Base-by-base conservation (phyloP, 768 basidiomycete species). In the Cystoderma amianthinum region DNA sequence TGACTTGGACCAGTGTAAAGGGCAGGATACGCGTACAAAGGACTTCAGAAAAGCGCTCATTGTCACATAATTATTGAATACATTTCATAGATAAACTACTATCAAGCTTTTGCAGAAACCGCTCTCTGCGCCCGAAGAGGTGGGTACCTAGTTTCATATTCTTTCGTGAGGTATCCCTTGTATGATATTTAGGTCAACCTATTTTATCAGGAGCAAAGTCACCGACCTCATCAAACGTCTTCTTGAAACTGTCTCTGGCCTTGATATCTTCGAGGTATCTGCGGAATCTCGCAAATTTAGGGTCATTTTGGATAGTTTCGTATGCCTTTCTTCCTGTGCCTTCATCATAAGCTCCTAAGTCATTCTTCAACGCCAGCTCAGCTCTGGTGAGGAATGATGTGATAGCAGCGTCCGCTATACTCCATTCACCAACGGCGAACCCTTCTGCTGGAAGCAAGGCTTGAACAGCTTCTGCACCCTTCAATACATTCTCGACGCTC, bases 381-480 rank as follows among this genome's bases (percentile, higher is more conserved):
- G 71, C 45, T 9, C 83, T 65, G n/a, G 69, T 78, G 11, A 82
- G 49, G 67, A 82, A 80, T 1, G 84, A 79, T 3, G 71, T 60
- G 18, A 82, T 53, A 0, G 78, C 73, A 4, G 75, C 71, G 48
- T 85, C 84, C 10, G 82, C 83, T 39, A 75, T 72, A n/a, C 71
- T 77, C 55, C 68, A 84, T 38, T 71, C 61, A 11, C 72, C 62
- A 19, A 67, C 48, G 1, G 62, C 77, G 35, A 63, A 78, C 0
- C 72, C 73, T 32, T 67, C 61, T 4, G 54, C 48, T 0, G 76
- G 72, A 22, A 85, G 63, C 18, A 76, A 60, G 3, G 46, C 49
- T 54, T 83, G 80, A 22, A 78, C 48, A 20, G 56, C 57, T 38
- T 78, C 71, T 32, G 79, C 50, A 0, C 61, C 74, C 7, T 48